Conservation (phyloP, 2,329 filamentous ascomycete species). For the Paraphoma chrysanthemicola region DNA sequence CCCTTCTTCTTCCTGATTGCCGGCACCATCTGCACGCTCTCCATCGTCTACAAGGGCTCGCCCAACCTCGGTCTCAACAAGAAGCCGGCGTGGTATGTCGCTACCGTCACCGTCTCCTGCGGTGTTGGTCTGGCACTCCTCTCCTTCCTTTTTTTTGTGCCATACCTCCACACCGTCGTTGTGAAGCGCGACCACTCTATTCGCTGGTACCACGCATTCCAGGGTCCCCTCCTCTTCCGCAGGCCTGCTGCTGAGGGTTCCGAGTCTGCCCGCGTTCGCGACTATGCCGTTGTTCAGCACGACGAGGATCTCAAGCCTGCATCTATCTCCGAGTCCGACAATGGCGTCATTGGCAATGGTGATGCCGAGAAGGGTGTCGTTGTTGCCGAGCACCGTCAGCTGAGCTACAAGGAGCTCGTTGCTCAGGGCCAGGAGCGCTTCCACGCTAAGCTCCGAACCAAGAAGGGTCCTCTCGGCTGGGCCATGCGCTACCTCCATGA, state of each 20-base stretch:
- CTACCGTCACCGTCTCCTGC: conserved; percentile 68
- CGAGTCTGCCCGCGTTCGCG: conserved; percentile 67
- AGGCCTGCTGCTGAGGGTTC: conserved; percentile 63
- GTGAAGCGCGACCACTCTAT: conserved; percentile 72
- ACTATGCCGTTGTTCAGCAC: conserved; percentile 80
- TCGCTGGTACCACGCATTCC: conserved; percentile 67
- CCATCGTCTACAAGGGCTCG: conserved; percentile 82
- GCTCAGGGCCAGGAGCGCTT: conserved; percentile 63
- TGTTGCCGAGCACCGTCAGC: conserved; percentile 57
- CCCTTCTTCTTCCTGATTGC: conserved; percentile 81
- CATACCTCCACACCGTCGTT: conserved; percentile 70
- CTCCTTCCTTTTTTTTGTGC: conserved; percentile 74
- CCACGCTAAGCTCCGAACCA: conserved; percentile 68
- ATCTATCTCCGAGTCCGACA: conserved; percentile 38
- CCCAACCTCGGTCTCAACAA: conserved; percentile 70
- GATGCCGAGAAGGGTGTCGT: conserved; percentile 41
- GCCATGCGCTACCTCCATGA: conserved; percentile 79
- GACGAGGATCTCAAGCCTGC: conserved; percentile 52
- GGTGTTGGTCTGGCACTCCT: conserved; percentile 67
- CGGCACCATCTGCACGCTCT: conserved; percentile 75
- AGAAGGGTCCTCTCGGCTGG: conserved; percentile 76
- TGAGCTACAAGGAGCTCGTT: conserved; percentile 68
- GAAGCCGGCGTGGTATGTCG: conserved; percentile 73
- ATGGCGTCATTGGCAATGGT: conserved; percentile 32
- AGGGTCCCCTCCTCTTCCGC: conserved; percentile 64